Conservation (phyloP, 805 yeast genomes). For the Torulaspora microellipsoides region DNA sequence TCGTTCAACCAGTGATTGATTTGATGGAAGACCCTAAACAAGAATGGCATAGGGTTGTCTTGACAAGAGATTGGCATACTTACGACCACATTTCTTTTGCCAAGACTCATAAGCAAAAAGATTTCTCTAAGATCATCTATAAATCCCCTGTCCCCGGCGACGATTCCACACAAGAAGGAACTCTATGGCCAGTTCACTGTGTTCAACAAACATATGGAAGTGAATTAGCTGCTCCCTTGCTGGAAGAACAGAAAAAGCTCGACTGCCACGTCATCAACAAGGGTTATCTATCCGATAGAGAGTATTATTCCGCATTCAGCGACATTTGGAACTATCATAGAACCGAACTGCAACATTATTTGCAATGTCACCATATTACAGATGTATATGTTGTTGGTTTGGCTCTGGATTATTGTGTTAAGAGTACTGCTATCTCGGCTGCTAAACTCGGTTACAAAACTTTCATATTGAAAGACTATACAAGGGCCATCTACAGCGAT, state of each 20-base stretch:
- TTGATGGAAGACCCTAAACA: slow-evolving; percentile 40
- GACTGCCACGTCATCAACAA: slow-evolving; percentile 50
- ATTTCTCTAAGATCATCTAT: slow-evolving; percentile 49
- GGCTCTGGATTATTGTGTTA: slow-evolving; percentile 85
- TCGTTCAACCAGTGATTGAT: slow-evolving; percentile 49
- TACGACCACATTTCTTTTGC: slow-evolving; percentile 77
- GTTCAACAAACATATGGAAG: slow-evolving; percentile 69
- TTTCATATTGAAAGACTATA: slow-evolving; percentile 51
- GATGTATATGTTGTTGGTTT: slow-evolving; percentile 73
- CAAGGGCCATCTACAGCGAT: slow-evolving; percentile 52
- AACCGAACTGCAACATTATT: slow-evolving; percentile 55
- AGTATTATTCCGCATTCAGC: slow-evolving; percentile 81
- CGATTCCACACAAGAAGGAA: slow-evolving; percentile 36
- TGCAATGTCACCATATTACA: slow-evolving; percentile 45
- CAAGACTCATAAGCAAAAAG: slow-evolving; percentile 48
- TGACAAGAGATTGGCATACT: slow-evolving; percentile 92
- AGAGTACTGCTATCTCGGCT: slow-evolving; percentile 70
- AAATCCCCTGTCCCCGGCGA: slow-evolving; percentile 43
- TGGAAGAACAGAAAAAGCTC: slow-evolving; percentile 34
- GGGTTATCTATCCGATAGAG: slow-evolving; percentile 69
- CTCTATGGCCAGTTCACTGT: slow-evolving; percentile 91
- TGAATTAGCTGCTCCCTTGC: slow-evolving; percentile 38
- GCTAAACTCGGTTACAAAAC: slow-evolving; percentile 59
- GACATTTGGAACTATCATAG: slow-evolving; percentile 72
- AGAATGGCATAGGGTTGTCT: slow-evolving; percentile 60